Base-by-base conservation (phyloP, 306 rosid genomes). In the Luffa acutangula region DNA sequence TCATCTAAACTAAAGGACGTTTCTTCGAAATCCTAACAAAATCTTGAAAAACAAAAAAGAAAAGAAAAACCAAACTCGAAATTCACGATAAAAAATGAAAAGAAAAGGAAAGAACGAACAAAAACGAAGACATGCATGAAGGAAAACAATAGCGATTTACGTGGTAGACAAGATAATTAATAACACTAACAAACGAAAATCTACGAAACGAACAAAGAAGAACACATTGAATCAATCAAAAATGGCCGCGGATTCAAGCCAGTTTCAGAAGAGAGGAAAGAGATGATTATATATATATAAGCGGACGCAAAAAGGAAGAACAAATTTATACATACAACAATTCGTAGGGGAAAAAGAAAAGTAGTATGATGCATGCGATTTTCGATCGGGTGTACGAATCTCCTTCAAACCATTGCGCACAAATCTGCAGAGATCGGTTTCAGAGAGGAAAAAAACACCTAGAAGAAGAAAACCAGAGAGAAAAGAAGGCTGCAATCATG, bases 281-380 rank as follows among this genome's bases (percentile, higher is more conserved):
- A 18, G 13, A 36, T 2, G 17, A 42, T 70, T 21, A 9, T 43
- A 20, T 70, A 5, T 64, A 21, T 36, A 69, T 39, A 69, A 66
- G 33, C 9, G 49, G 25, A 17, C 0, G 13, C 39, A 0, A 20
- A 43, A 43, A n/a, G n/a, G 58, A 46, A 21, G 20, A 72, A 45
- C 31, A 72, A 46, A 72, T 72, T 72, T 72, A 7, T 72, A 72
- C 58, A 70, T 48, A 72, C 20, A 71, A 72, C 36, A 25, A 72
- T 43, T 43, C 10, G 17, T 21, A 9, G n/a, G 5, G 7, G 51
- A 12, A 45, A 6, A 70, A 45, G 18, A 11, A 42, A 46, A 11
- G 18, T 15, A 20, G 20, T 63, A 8, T 58, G 64, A 58, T n/a
- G 21, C 37, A 58, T n/a, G 21, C 37, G 9, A 20, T 14, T 58